Evolutionary conservation across 495 filamentous ascomycete genomes (phyloP).

Genomic region (Aspergillus haitiensis): DNA sequence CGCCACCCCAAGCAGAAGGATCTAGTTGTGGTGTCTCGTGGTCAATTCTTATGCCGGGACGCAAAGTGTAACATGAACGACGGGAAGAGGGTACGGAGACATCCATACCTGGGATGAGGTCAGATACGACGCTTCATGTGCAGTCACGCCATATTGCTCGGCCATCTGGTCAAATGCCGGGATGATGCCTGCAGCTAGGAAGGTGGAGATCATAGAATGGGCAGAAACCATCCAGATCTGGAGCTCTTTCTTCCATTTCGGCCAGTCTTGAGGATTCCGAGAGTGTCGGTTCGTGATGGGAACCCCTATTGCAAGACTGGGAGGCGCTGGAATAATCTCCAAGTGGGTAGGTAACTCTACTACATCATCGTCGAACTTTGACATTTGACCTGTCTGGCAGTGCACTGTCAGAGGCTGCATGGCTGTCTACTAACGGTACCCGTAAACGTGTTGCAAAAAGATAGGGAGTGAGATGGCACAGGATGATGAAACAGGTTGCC

Average conservation of each 20-base stretch:
- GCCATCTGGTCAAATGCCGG: constrained; percentile 33
- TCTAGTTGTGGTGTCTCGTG: constrained; percentile 18
- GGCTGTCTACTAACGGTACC: no score
- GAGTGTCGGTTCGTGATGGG: no score
- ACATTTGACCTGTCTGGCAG: no score
- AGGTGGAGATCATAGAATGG: constrained; percentile 35
- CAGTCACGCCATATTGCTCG: constrained; percentile 27
- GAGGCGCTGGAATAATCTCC: no score
- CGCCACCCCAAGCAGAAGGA: constrained; percentile 32
- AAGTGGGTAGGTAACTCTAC: no score
- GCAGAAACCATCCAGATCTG: constrained; percentile 40
- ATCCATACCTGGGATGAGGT: constrained; percentile 30
- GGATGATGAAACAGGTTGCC: no score
- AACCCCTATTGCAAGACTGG: no score
- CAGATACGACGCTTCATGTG: constrained; percentile 33
- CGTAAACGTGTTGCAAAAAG: no score
- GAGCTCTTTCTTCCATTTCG: constrained; percentile 34
- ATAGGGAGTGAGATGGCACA: no score
- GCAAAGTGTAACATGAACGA: neutral
- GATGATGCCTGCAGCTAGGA: constrained; percentile 39
- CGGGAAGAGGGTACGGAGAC: neutral
- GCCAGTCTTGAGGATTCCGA: constrained; percentile 34
- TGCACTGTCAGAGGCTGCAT: no score
- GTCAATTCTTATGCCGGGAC: neutral
- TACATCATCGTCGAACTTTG: no score